These are phyloP conservation scores for Penicillium roqueforti DNA, from an alignment of 495 filamentous ascomycete species.

Conservation along the genomic window DNA sequence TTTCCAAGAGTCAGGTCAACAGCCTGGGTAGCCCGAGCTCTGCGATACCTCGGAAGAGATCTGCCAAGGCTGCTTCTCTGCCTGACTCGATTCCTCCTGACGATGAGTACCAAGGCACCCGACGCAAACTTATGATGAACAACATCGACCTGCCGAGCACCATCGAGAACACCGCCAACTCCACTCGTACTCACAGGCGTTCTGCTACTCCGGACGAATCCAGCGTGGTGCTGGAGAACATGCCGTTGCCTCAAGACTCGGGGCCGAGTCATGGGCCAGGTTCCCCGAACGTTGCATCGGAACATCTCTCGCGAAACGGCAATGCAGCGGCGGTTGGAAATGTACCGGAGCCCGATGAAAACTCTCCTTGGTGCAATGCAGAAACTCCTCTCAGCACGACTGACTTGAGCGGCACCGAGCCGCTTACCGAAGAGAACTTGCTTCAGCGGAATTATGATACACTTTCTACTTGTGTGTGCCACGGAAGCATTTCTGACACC, in stretches of 20 bases:
- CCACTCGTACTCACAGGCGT: slow-evolving; percentile 7
- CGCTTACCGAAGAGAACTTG: slow-evolving; percentile 2
- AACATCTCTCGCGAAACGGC: background rate
- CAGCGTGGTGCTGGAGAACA: background rate
- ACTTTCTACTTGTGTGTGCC: slow-evolving; percentile 12
- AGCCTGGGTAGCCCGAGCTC: background rate
- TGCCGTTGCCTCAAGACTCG: background rate
- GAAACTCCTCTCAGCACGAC: background rate
- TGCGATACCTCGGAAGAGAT: slow-evolving; percentile 21
- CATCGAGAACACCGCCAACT: background rate
- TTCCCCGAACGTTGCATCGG: background rate
- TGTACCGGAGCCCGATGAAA: background rate
- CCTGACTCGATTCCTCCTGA: slow-evolving; percentile 17
- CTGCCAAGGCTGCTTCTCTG: slow-evolving; percentile 25
- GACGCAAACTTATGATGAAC: background rate
- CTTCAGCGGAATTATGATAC: background rate
- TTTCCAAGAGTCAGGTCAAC: slow-evolving; percentile 14
- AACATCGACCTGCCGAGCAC: background rate
- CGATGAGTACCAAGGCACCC: background rate
- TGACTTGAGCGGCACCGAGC: background rate
- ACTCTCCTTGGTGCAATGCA: background rate
- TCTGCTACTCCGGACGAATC: slow-evolving; percentile 1
- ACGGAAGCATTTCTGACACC: slow-evolving; percentile 14
- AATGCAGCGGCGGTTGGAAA: background rate
- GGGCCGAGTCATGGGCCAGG: background rate